Evolutionary conservation across 176 grass and related monocot genomes (phyloP), one percentile per base, ranked within the genome.

Genomic region (Avena insularis): DNA sequence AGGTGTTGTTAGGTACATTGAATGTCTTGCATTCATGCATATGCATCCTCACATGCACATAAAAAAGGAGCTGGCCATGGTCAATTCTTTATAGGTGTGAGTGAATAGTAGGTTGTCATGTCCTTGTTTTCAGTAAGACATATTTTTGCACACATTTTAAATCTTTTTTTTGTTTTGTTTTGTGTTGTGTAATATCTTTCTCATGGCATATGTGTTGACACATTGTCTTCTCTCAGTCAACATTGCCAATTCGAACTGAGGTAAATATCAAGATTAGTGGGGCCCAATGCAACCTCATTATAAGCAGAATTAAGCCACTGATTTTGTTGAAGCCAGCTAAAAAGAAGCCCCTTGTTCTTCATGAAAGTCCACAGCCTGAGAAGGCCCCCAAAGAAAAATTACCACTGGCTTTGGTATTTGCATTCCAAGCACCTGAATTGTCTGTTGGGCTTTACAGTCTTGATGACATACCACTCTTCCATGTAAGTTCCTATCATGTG

Each of bases 281-380:
- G 35, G 89, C 56, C 43, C 88, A 86, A 78, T 96, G 92, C 79
- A 94, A 98, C 54, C 25, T 98, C 66, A 90, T 94, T 87, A 64
- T 92, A 64, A 91, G 88, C 92, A 98, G 91, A 91, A 93, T 98
- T 82, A 92, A 78, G 86, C 93, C 96, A 63, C 68, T 93, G 82
- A 84, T 96, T 88, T 79, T 61, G 77, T 64, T 96, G 49, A 84
- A 85, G 31, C 65, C 88, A 65, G 86, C 85, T 83, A 94, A 96
- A 86, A 95, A 94, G 75, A 96, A 98, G 78, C 77, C 79, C 9
- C 74, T 87, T 85, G 88, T 98, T 92, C 82, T 92, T 94, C 75
- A 12, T 90, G 93, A 94, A 70, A 90, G 75, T 87, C 35, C 90
- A 89, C 86, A 90, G 73, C 86, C 78, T 86, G 84, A 89, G 72